Percentiles rank a stretch among this genome's conserved stretches.
phyloP scores from a whole-genome alignment of 352 stramenopile genomes.

The Phytophthora multivora region DNA sequence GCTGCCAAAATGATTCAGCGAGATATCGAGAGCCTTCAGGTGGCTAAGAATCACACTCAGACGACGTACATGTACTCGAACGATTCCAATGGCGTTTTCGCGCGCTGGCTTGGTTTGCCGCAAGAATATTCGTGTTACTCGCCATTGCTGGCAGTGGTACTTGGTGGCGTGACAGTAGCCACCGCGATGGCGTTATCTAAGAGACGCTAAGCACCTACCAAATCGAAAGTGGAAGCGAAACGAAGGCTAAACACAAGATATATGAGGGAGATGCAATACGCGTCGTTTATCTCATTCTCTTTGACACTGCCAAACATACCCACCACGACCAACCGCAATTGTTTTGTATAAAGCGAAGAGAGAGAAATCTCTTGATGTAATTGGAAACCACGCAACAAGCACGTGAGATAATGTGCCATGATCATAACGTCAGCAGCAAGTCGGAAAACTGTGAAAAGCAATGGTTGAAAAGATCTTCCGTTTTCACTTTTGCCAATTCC shows the following conservation, averaged over 20 bases:
- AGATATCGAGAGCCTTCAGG: constrained; percentile 35
- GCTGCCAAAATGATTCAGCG: constrained; percentile 70
- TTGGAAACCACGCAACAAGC: too few species aligned
- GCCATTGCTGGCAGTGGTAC: constrained; percentile 26
- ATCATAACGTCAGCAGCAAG: too few species aligned
- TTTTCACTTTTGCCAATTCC: too few species aligned
- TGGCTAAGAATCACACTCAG: constrained; percentile 5
- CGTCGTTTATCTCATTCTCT: too few species aligned
- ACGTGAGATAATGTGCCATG: too few species aligned
- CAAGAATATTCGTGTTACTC: constrained; percentile 37
- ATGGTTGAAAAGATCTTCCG: too few species aligned
- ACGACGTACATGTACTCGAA: constrained; percentile 18
- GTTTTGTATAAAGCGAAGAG: too few species aligned
- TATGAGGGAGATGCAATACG: too few species aligned
- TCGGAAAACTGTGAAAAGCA: too few species aligned
- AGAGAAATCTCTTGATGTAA: too few species aligned
- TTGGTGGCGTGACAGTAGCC: constrained; percentile 20
- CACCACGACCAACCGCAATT: too few species aligned
- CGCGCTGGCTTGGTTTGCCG: constrained; percentile 35
- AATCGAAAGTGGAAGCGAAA: constrained; percentile 1
- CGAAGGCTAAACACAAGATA: background rate
- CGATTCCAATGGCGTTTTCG: constrained; percentile 31
- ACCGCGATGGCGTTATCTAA: constrained; percentile 30
- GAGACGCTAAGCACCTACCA: constrained; percentile 20
- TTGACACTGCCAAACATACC: too few species aligned